phyloP scores from a whole-genome alignment of 2,329 filamentous ascomycete genomes.

The Monilinia polystroma region DNA sequence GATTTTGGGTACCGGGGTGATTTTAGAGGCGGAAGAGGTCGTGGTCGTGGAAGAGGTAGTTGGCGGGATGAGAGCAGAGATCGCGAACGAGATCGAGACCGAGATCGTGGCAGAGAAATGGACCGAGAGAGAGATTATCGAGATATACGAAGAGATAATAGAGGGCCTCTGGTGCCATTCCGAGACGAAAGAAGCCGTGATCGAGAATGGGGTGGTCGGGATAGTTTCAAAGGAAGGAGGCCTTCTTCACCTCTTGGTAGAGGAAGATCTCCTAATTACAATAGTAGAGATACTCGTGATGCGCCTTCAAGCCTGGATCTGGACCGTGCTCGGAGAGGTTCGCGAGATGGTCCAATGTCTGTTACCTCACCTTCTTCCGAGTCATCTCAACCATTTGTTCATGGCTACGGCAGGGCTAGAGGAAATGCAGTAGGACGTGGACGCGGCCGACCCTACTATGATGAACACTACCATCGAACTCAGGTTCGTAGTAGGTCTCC shows the following conservation, averaged over 20 bases:
- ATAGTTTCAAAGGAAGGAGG: conserved; percentile 54
- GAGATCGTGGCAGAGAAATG: conserved; percentile 55
- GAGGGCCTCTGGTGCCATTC: conserved; percentile 18
- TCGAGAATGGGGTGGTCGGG: conserved; percentile 30
- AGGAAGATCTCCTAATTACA: conserved; percentile 65
- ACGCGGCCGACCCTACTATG: conserved; percentile 51
- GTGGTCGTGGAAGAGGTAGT: conserved; percentile 40
- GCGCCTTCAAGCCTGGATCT: conserved; percentile 63
- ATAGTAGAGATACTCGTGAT: conserved; percentile 50
- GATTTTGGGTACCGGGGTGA: conserved; percentile 53
- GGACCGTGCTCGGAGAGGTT: conserved; percentile 65
- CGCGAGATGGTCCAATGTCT: conserved; percentile 70
- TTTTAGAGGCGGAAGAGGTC: conserved; percentile 55
- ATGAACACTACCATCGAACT: conserved; percentile 54
- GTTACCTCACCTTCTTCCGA: conserved; percentile 71
- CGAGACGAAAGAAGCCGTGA: conserved; percentile 27
- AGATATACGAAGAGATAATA: conserved; percentile 38
- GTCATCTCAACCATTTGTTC: conserved; percentile 44
- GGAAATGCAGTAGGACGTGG: conserved; percentile 49
- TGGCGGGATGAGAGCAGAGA: conserved; percentile 57
- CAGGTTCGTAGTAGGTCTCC: conserved; percentile 39
- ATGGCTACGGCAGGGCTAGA: conserved; percentile 52
- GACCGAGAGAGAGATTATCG: conserved; percentile 50
- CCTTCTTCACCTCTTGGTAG: conserved; percentile 61
- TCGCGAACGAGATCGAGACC: conserved; percentile 60